Conservation (phyloP, 768 basidiomycete species). For the Hypholoma sublateritium region DNA sequence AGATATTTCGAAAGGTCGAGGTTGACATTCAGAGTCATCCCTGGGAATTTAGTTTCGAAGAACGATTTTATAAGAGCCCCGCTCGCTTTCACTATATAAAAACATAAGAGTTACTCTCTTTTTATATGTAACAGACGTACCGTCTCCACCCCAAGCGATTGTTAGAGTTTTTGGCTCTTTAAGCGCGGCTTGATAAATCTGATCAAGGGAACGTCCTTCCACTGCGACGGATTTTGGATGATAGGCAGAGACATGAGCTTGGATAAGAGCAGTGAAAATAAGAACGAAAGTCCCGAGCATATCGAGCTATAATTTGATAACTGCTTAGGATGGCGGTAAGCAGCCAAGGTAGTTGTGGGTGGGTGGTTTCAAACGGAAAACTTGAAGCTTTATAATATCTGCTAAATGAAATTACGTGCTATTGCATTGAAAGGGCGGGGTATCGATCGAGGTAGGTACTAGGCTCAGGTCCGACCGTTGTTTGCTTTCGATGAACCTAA, state of each 20-base stretch:
- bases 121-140: conserved; percentile 5
- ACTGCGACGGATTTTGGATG: neutral
- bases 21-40: conserved; percentile 15
- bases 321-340: no score
- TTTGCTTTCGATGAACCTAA: no score
- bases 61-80: conserved; percentile 8
- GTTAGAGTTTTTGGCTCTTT: conserved; percentile 16
- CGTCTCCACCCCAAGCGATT: conserved; percentile 26
- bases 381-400: no score
- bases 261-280: neutral
- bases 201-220: conserved; percentile 19
- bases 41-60: conserved; percentile 19
- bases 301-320: no score
- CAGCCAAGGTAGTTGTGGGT: no score
- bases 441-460: no score
- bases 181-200: conserved; percentile 21
- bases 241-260: neutral
- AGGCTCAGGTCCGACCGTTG: no score
- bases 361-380: no score
- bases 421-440: no score
- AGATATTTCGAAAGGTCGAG: conserved; percentile 23
- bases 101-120: neutral
- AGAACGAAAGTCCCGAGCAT: neutral
- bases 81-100: conserved; percentile 14
- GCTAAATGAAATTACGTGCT: no score